phyloP scores from a whole-genome alignment of 2,329 filamentous ascomycete species.

The Massarina eburnea region DNA sequence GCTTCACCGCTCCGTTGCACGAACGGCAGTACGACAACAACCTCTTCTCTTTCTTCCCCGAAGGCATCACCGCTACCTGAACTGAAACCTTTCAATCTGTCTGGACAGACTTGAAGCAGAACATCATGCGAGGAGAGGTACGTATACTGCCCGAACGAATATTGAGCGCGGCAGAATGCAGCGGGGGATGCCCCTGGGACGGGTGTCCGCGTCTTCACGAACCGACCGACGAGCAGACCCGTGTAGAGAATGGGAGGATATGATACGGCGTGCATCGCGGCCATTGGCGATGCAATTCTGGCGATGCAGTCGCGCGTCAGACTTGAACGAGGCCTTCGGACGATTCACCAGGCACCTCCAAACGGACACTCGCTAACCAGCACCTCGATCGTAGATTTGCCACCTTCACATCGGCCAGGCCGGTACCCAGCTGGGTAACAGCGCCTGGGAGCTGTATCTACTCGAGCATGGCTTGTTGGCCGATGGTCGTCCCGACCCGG shows the following conservation, averaged over 20 bases:
- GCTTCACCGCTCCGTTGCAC: constrained; percentile 12
- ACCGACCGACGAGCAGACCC: not conserved
- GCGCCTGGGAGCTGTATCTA: constrained; percentile 75
- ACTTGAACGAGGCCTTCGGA: not conserved
- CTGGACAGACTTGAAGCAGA: constrained; percentile 32
- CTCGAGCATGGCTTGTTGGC: constrained; percentile 70
- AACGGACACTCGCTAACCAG: constrained; percentile 3
- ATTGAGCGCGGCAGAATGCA: not conserved
- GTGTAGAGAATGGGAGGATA: not conserved
- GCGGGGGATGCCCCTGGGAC: not conserved
- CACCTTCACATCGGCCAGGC: constrained; percentile 72
- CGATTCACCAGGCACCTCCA: not conserved
- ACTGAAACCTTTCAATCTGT: constrained; percentile 30
- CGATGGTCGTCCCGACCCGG: constrained; percentile 66
- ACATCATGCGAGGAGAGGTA: constrained; percentile 47
- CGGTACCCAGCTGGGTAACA: constrained; percentile 73
- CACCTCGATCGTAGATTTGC: constrained; percentile 53
- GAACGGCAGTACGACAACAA: constrained; percentile 9
- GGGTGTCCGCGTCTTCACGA: not conserved
- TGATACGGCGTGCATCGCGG: not conserved
- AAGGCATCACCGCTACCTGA: not conserved
- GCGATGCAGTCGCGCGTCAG: not conserved
- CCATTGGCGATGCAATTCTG: not conserved
- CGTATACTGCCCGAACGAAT: constrained; percentile 12
- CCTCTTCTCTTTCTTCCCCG: not conserved